phyloP scores from a whole-genome alignment of 768 basidiomycete genomes.

The Tulasnella sp. region DNA sequence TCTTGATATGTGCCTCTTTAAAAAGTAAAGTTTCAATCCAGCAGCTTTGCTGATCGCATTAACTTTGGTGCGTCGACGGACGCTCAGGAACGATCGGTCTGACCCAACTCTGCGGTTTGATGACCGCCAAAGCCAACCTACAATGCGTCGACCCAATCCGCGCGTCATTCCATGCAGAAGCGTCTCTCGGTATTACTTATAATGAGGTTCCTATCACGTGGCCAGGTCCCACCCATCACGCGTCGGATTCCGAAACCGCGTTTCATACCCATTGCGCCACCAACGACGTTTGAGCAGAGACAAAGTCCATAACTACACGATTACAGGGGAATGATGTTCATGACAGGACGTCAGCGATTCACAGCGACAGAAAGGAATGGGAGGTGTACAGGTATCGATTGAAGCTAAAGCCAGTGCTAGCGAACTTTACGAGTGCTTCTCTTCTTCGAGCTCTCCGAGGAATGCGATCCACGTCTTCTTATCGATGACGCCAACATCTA shows the following conservation, averaged over 20 bases:
- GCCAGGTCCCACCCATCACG: neutral
- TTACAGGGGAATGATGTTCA: neutral
- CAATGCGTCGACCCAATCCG: neutral
- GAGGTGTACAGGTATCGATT: neutral
- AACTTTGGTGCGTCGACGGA: neutral
- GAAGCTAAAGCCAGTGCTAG: neutral
- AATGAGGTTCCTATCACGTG: neutral
- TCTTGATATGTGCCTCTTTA: no score
- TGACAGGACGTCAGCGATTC: neutral
- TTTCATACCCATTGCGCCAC: neutral
- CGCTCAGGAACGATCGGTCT: neutral
- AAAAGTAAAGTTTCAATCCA: neutral
- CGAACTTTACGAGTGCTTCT: conserved; percentile 4
- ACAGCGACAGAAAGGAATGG: neutral
- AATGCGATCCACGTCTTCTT: conserved; percentile 95
- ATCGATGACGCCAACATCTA: conserved; percentile 87
- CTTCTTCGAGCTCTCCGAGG: conserved; percentile 54
- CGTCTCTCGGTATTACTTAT: neutral
- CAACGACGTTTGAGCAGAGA: neutral
- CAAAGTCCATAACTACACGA: neutral
- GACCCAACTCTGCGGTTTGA: neutral
- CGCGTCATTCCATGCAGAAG: neutral
- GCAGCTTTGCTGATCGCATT: neutral
- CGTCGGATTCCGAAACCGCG: neutral
- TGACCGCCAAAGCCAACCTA: neutral